Conservation (phyloP, 2,329 filamentous ascomycete genomes). For the Alternaria triticina region DNA sequence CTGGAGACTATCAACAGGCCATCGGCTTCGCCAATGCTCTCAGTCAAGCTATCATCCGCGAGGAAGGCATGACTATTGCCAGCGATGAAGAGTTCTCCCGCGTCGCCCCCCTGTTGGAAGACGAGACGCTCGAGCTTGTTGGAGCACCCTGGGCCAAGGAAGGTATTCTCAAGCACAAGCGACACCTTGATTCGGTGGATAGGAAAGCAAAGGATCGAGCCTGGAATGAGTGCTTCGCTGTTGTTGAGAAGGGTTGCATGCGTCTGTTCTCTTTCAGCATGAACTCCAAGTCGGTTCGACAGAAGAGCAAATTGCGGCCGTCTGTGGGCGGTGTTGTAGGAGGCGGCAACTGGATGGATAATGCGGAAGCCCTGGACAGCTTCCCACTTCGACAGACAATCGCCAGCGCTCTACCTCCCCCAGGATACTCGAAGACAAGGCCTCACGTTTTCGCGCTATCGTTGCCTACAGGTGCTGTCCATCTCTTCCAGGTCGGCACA, state of each 20-base stretch:
- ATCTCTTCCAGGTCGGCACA: constrained; percentile 97
- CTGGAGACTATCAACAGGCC: constrained; percentile 88
- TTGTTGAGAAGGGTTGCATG: constrained; percentile 93
- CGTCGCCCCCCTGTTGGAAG: constrained; percentile 76
- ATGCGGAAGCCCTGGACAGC: constrained; percentile 85
- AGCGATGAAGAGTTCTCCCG: constrained; percentile 65
- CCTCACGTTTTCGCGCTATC: constrained; percentile 95
- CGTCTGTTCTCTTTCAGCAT: constrained; percentile 91
- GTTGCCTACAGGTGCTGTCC: constrained; percentile 89
- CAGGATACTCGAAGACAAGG: constrained; percentile 88
- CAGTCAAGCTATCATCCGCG: constrained; percentile 94
- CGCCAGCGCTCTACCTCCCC: constrained; percentile 85
- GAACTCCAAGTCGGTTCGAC: constrained; percentile 73
- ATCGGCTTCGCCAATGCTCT: constrained; percentile 97
- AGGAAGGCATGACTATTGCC: constrained; percentile 69
- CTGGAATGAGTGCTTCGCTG: constrained; percentile 94
- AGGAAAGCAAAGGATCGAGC: constrained; percentile 93
- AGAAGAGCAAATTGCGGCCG: constrained; percentile 66
- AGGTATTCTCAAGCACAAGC: constrained; percentile 93
- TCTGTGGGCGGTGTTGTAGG: constrained; percentile 75
- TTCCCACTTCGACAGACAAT: constrained; percentile 91
- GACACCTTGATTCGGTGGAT: constrained; percentile 88
- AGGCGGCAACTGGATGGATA: constrained; percentile 98
- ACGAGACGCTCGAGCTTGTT: constrained; percentile 87
- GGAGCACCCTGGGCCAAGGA: constrained; percentile 99